Percentiles rank a stretch among this genome's conserved stretches.
Evolutionary conservation across 441 rosid species (phyloP).

Genomic region (Adansonia madagascariensis): DNA sequence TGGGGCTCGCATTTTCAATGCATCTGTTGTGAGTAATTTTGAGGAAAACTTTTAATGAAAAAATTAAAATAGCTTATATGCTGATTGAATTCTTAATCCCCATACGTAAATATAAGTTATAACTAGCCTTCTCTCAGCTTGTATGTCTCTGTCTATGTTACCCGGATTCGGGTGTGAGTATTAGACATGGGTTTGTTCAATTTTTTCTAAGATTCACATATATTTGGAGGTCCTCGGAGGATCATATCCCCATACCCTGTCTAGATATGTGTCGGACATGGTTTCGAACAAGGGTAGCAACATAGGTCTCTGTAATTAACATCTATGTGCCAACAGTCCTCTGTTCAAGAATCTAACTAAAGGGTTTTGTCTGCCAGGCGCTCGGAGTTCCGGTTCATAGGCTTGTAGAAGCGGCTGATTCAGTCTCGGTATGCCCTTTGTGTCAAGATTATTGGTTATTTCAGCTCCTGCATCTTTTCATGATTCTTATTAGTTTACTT

Average conservation of each 20-base stretch:
- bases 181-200: too few relatives aligned
- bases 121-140: neutral
- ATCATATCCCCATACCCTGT: too few relatives aligned
- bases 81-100: neutral
- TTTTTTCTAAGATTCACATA: too few relatives aligned
- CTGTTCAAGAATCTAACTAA: conserved; percentile 26
- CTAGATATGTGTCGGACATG: too few relatives aligned
- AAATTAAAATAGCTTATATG: neutral
- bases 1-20: conserved; percentile 94
- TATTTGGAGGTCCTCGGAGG: too few relatives aligned
- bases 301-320: neutral
- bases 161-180: too few relatives aligned
- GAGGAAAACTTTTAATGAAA: neutral
- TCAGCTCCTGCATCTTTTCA: neutral
- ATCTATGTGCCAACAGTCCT: neutral
- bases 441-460: conserved; percentile 18
- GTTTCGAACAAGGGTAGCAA: too few relatives aligned
- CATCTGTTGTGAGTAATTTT: conserved; percentile 68
- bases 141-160: neutral
- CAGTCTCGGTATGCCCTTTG: conserved; percentile 61
- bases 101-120: neutral
- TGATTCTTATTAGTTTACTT: neutral
- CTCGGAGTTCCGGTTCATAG: conserved; percentile 78
- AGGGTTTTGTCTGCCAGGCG: conserved; percentile 51
- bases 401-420: conserved; percentile 85